phyloP scores from a whole-genome alignment of 345 rosid species.

The Erodium maritimum region DNA sequence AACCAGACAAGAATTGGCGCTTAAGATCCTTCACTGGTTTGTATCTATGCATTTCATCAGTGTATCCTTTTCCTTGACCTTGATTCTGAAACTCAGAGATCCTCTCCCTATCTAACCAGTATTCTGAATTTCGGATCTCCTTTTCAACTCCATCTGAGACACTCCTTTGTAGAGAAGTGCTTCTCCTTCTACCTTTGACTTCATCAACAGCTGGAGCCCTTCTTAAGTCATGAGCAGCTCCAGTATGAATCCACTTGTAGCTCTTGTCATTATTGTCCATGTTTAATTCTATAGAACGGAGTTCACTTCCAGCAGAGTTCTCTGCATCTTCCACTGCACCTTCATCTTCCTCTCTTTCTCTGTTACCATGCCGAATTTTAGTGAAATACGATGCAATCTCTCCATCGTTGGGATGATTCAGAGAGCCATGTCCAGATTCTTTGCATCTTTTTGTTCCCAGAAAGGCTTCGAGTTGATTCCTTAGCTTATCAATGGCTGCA shows the following conservation, averaged over 20 bases:
- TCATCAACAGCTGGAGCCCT: slow-evolving; percentile 27
- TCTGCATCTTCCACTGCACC: slow-evolving; percentile 68
- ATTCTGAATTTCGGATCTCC: slow-evolving; percentile 31
- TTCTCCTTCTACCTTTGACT: slow-evolving; percentile 52
- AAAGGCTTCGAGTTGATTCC: slow-evolving; percentile 76
- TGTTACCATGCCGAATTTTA: slow-evolving; percentile 30
- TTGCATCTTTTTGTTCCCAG: slow-evolving; percentile 50
- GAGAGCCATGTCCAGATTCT: slow-evolving; percentile 41
- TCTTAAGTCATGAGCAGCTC: slow-evolving; percentile 23
- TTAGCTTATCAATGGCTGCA: slow-evolving; percentile 65
- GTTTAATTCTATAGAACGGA: slow-evolving; percentile 74
- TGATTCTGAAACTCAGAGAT: slow-evolving; percentile 33
- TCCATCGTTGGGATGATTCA: slow-evolving; percentile 29
- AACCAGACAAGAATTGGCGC: slow-evolving; percentile 47
- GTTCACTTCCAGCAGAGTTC: slow-evolving; percentile 74
- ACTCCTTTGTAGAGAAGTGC: slow-evolving; percentile 60
- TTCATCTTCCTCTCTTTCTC: slow-evolving; percentile 29
- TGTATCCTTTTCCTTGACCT: slow-evolving; percentile 27
- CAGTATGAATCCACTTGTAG: slow-evolving; percentile 50
- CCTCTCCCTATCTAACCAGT: slow-evolving; percentile 52
- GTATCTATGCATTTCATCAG: slow-evolving; percentile 57
- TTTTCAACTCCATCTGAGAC: slow-evolving; percentile 78
- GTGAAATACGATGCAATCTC: slow-evolving; percentile 44
- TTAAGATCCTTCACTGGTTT: slow-evolving; percentile 49
- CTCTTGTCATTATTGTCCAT: slow-evolving; percentile 46